Percentiles rank a stretch among this genome's conserved stretches.
Evolutionary conservation across 352 stramenopile genomes (phyloP).

Genomic region (Phytopythium litorale): DNA sequence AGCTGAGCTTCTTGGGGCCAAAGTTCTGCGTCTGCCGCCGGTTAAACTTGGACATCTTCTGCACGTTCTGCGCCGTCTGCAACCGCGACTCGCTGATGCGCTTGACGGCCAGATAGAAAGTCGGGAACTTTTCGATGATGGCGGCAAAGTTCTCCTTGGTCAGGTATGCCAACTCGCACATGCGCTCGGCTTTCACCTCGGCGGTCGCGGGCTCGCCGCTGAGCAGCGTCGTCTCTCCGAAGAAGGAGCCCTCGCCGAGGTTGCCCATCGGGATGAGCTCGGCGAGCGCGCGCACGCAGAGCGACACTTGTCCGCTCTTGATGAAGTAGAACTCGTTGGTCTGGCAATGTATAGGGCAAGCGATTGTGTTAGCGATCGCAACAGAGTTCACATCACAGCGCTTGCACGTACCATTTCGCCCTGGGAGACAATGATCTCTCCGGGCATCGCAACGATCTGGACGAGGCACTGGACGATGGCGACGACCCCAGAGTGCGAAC

Average conservation of each 20-base stretch:
- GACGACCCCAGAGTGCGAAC: constrained; percentile 65
- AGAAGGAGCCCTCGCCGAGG: constrained; percentile 71
- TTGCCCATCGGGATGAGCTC: constrained; percentile 51
- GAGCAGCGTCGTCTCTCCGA: constrained; percentile 63
- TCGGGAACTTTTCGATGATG: constrained; percentile 64
- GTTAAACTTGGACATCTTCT: constrained; percentile 59
- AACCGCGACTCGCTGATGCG: constrained; percentile 63
- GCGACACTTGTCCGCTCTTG: constrained; percentile 53
- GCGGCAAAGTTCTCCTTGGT: constrained; percentile 50
- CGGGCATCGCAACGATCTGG: constrained; percentile 56
- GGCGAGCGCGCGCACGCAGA: constrained; percentile 31
- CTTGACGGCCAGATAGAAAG: constrained; percentile 60
- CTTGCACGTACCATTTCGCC: constrained; percentile 36
- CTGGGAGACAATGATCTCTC: constrained; percentile 62
- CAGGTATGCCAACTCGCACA: constrained; percentile 65
- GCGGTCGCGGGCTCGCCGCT: constrained; percentile 48
- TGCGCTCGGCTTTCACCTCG: constrained; percentile 56
- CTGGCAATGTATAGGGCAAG: constrained; percentile 5
- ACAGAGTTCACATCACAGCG: neutral
- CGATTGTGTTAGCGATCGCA: neutral
- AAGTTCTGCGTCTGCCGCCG: constrained; percentile 25
- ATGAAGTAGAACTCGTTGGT: constrained; percentile 77
- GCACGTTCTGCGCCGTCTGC: constrained; percentile 63
- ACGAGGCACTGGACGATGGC: constrained; percentile 70
- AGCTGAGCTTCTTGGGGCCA: constrained; percentile 19